Evolutionary conservation across 2,329 filamentous ascomycete species (phyloP).

Genomic region (Dryadomyces quercus-mongolicae): DNA sequence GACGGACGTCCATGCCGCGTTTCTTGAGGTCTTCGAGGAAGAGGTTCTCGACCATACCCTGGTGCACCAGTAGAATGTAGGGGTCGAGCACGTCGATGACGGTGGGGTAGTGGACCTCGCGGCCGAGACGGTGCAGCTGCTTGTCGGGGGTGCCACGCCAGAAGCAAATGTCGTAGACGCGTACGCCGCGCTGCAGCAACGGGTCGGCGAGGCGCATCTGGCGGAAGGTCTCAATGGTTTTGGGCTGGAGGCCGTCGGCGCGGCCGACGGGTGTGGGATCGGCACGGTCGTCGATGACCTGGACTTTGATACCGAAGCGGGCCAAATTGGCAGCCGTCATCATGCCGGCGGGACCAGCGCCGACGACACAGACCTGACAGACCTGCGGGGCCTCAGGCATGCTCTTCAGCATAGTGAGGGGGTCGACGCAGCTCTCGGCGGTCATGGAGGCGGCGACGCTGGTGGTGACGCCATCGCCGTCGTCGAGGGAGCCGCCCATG

Average conservation of each 20-base stretch:
- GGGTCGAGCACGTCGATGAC: slow-evolving; percentile 38
- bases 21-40: slow-evolving; percentile 58
- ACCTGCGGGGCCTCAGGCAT: slow-evolving; percentile 12
- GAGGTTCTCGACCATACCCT: slow-evolving; percentile 63
- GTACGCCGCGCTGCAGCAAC: slow-evolving; percentile 53
- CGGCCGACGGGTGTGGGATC: slow-evolving; percentile 37
- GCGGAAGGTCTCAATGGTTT: slow-evolving; percentile 65
- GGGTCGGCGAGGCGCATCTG: slow-evolving; percentile 63
- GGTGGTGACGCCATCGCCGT: slow-evolving; percentile 15
- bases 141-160: slow-evolving; percentile 52
- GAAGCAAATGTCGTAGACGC: slow-evolving; percentile 63
- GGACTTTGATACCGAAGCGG: slow-evolving; percentile 44
- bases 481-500: slow-evolving; percentile 15
- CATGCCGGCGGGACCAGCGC: slow-evolving; percentile 42
- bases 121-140: slow-evolving; percentile 25
- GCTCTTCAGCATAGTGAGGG: slow-evolving; percentile 35
- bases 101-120: slow-evolving; percentile 51
- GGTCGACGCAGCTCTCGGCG: slow-evolving; percentile 25
- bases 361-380: slow-evolving; percentile 32
- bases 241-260: slow-evolving; percentile 65
- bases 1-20: slow-evolving; percentile 48
- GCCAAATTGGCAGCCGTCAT: slow-evolving; percentile 34
- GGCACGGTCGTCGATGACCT: slow-evolving; percentile 45
- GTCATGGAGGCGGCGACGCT: slow-evolving; percentile 19
- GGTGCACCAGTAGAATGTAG: slow-evolving; percentile 50